A percentile compares a stretch with the other conserved stretches of the same genome.
phyloP scores from a whole-genome alignment of 441 rosid species.

The Pelargonium australe region DNA sequence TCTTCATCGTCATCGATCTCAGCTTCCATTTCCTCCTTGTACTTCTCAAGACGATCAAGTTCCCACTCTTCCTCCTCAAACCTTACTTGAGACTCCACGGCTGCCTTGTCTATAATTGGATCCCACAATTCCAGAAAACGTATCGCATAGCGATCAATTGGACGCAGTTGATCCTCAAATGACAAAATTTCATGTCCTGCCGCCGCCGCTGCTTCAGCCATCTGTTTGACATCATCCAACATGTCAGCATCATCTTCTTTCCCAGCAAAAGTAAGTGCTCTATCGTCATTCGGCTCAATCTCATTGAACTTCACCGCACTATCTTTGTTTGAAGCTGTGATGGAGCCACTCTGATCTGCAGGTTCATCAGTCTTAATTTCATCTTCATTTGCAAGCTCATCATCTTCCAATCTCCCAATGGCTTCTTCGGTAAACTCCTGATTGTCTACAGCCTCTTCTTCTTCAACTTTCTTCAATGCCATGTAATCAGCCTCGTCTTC shows the following conservation, averaged over 20 bases:
- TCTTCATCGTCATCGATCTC: slow-evolving; percentile 99
- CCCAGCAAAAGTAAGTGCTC: slow-evolving; percentile 46
- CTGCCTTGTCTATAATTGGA: slow-evolving; percentile 80
- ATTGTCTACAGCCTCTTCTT: slow-evolving; percentile 99
- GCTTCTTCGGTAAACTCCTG: slow-evolving; percentile 99
- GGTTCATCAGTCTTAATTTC: slow-evolving; percentile 74
- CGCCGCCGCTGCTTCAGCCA: slow-evolving; percentile 94
- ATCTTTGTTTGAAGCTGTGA: slow-evolving; percentile 39
- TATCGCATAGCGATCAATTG: slow-evolving; percentile 93
- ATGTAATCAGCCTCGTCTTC: slow-evolving; percentile 99
- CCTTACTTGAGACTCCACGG: slow-evolving; percentile 58
- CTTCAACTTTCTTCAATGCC: slow-evolving; percentile 97
- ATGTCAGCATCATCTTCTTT: slow-evolving; percentile 84
- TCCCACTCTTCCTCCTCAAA: slow-evolving; percentile 98
- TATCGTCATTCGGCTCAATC: slow-evolving; percentile 46
- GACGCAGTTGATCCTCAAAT: slow-evolving; percentile 84
- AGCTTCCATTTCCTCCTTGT: slow-evolving; percentile 99
- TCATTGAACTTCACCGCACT: slow-evolving; percentile 28
- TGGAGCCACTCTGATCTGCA: slow-evolving; percentile 43
- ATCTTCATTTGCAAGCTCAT: slow-evolving; percentile 82
- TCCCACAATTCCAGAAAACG: slow-evolving; percentile 91
- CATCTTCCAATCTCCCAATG: slow-evolving; percentile 83
- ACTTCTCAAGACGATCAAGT: slow-evolving; percentile 90
- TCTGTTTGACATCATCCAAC: slow-evolving; percentile 92
- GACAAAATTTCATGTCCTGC: slow-evolving; percentile 86